phyloP scores from a whole-genome alignment of 352 stramenopile genomes.

The Phytophthora nicotianae region DNA sequence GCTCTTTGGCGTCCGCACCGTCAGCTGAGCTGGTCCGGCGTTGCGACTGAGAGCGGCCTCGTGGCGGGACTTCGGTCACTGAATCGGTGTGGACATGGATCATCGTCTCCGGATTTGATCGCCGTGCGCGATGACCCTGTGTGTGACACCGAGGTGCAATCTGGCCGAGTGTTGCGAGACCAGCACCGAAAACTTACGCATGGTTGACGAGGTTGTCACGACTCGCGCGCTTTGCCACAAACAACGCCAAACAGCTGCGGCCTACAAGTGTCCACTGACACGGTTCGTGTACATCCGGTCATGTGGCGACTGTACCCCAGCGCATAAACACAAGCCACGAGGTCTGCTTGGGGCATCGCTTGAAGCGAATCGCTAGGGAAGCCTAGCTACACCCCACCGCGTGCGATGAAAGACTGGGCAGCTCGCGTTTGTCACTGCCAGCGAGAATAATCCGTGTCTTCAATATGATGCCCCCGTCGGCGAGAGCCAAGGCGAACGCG shows the following conservation, averaged over 20 bases:
- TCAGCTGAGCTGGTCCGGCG: slow-evolving; percentile 13
- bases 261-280: slow-evolving; percentile 17
- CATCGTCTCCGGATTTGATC: slow-evolving; percentile 24
- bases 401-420: slow-evolving; percentile 11
- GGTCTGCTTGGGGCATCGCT: slow-evolving; percentile 7
- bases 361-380: not conserved
- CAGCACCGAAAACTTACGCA: not conserved
- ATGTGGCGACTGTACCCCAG: slow-evolving; percentile 2
- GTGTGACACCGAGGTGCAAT: slow-evolving; percentile 24
- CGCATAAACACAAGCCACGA: slow-evolving; percentile 8
- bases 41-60: slow-evolving; percentile 12
- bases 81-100: slow-evolving; percentile 16
- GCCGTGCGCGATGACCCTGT: slow-evolving; percentile 16
- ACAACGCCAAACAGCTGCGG: slow-evolving; percentile 10
- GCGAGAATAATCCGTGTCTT: slow-evolving; percentile 11
- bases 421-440: slow-evolving; percentile 11
- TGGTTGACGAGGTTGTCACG: slow-evolving; percentile 19
- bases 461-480: slow-evolving; percentile 17
- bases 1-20: not conserved
- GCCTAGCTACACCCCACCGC: slow-evolving; percentile 18
- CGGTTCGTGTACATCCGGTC: slow-evolving; percentile 21
- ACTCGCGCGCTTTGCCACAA: slow-evolving; percentile 23
- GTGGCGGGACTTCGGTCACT: slow-evolving; percentile 21
- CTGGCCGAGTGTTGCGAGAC: slow-evolving; percentile 1
- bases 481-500: not conserved